Percentiles rank a stretch among this genome's conserved stretches.
Evolutionary conservation across 139 green algal species (phyloP).

Genomic region (Raphidocelis subcapitata): DNA sequence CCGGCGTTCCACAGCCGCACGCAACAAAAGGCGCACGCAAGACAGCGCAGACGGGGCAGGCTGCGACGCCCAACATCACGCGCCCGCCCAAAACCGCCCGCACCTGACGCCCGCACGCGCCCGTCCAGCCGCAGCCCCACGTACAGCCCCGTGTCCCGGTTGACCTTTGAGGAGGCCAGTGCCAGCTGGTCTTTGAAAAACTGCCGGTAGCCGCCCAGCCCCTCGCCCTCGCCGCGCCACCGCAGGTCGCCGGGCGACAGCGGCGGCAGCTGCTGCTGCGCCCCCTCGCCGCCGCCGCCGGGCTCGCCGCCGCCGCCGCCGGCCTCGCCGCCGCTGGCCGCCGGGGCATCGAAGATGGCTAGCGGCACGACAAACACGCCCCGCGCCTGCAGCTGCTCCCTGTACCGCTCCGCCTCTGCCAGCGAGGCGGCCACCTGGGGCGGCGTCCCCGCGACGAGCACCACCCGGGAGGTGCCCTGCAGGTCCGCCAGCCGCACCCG

Average conservation of each 20-base stretch:
- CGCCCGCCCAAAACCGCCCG: conserved; percentile 5
- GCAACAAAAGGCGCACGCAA: background rate
- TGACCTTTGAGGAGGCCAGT: conserved; percentile 36
- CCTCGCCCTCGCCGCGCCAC: conserved; percentile 59
- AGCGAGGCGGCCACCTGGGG: conserved; percentile 49
- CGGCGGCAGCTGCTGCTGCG: conserved; percentile 12
- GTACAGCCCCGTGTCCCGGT: conserved; percentile 60
- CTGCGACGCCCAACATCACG: too few relatives aligned
- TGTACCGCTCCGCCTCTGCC: conserved; percentile 56
- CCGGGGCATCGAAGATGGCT: conserved; percentile 49
- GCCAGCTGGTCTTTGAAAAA: conserved; percentile 76
- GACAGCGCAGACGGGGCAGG: too few relatives aligned
- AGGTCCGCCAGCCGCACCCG: conserved; percentile 56
- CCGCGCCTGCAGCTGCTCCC: conserved; percentile 55
- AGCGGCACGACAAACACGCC: conserved; percentile 77
- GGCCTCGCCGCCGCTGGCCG: background rate
- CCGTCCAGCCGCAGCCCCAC: conserved; percentile 76
- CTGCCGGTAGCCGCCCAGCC: conserved; percentile 44
- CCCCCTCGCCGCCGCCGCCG: background rate
- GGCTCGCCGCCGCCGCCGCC: background rate
- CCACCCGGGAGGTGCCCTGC: conserved; percentile 50
- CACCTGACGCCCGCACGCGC: conserved; percentile 64
- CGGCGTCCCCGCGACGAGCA: conserved; percentile 63
- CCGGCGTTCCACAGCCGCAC: background rate
- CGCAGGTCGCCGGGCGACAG: conserved; percentile 30